Evolutionary conservation across 768 basidiomycete genomes (phyloP).

Genomic region (Guyanaporus albipodus): DNA sequence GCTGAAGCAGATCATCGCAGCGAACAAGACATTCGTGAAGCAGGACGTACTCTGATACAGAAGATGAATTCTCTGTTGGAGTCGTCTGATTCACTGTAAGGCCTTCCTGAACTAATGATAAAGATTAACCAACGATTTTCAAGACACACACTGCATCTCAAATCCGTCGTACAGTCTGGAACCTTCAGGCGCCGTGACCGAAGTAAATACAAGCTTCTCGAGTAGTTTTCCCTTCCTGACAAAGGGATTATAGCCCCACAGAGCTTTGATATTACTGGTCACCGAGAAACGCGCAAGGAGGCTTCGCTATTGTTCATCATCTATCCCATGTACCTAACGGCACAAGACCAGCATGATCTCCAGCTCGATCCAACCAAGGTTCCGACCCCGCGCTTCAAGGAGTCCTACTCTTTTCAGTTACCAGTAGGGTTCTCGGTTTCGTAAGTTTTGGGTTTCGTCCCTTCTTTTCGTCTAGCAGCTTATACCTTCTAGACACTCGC

Average conservation of each 20-base stretch:
- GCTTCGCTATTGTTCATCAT: slow-evolving; percentile 24
- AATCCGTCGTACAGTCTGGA: neutral
- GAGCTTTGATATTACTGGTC: slow-evolving; percentile 18
- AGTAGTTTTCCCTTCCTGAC: neutral
- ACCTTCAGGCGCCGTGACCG: neutral
- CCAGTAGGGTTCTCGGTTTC: slow-evolving; percentile 22
- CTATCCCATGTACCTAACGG: slow-evolving; percentile 28
- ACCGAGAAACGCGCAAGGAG: slow-evolving; percentile 15
- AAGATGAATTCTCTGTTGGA: slow-evolving; percentile 18
- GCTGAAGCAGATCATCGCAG: slow-evolving; percentile 8
- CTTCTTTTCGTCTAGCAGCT: neutral
- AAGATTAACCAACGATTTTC: neutral
- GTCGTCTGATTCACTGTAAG: slow-evolving; percentile 19
- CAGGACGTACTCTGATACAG: slow-evolving; percentile 10
- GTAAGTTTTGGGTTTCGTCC: slow-evolving; percentile 8
- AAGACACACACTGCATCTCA: slow-evolving; percentile 20
- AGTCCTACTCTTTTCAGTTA: slow-evolving; percentile 23
- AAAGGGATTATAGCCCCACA: slow-evolving; percentile 6
- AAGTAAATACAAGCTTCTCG: neutral
- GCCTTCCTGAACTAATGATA: neutral
- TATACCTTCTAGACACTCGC: slow-evolving; percentile 28
- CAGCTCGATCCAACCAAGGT: slow-evolving; percentile 21
- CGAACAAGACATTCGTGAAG: slow-evolving; percentile 17
- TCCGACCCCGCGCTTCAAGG: slow-evolving; percentile 25
- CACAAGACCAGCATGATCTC: slow-evolving; percentile 28